Evolutionary conservation across 257 asterid species (phyloP).

Genomic region (Marsdenia floribunda): DNA sequence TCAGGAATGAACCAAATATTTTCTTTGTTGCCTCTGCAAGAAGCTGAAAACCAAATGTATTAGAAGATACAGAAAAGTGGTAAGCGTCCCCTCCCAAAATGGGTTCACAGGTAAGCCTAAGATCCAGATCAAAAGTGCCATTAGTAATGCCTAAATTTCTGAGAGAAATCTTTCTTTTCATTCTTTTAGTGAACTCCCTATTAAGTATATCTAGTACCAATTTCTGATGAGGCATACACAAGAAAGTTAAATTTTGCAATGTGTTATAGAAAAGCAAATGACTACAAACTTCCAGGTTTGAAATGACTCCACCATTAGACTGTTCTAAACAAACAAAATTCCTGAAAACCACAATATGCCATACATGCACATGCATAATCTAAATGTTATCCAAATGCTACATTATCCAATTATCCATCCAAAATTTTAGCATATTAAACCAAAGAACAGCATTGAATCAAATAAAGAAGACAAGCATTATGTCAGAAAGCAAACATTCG

Average conservation of each 20-base stretch:
- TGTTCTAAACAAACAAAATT: not conserved
- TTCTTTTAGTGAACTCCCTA: not conserved
- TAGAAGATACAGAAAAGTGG: not conserved
- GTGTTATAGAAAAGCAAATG: not conserved
- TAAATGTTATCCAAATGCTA: not conserved
- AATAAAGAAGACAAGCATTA: not conserved
- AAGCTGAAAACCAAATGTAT: constrained; percentile 54
- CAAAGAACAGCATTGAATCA: not conserved
- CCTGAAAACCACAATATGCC: not conserved
- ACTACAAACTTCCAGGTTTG: not conserved
- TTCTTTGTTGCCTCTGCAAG: constrained; percentile 79
- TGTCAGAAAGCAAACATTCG: not conserved
- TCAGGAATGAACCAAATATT: constrained; percentile 62
- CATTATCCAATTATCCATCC: not conserved
- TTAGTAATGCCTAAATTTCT: not conserved
- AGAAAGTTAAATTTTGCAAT: not conserved
- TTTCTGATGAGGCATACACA: not conserved
- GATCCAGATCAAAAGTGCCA: not conserved
- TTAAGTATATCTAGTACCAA: not conserved
- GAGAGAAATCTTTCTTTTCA: not conserved
- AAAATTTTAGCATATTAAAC: not conserved
- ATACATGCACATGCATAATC: not conserved
- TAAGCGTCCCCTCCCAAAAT: not conserved
- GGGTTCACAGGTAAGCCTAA: not conserved
- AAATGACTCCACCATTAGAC: not conserved